These are phyloP conservation scores for Amaranthus cruentus DNA, from an alignment of 148 eudicot species.

Conservation along the genomic window DNA sequence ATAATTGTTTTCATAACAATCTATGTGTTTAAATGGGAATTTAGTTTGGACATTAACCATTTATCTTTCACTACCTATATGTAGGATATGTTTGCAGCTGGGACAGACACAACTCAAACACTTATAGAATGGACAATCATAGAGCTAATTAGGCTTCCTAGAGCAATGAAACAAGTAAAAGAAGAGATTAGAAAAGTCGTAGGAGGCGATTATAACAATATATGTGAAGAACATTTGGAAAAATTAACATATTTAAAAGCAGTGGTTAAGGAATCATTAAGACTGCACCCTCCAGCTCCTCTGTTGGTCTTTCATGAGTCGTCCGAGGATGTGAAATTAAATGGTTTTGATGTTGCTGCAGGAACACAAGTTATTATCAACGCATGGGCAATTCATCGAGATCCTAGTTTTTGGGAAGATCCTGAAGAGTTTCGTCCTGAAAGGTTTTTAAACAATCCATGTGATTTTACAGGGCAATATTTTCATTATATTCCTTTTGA, in stretches of 20 bases:
- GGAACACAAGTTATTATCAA: constrained; percentile 29
- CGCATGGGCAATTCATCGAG: constrained; percentile 31
- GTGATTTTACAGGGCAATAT: constrained; percentile 29
- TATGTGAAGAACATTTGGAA: constrained; percentile 15
- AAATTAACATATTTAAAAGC: constrained; percentile 22
- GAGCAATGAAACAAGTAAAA: constrained; percentile 18
- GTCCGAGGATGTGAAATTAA: not conserved
- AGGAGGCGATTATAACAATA: not conserved
- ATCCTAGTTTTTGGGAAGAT: constrained; percentile 25
- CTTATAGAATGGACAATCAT: constrained; percentile 30
- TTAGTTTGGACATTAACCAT: too few relatives aligned
- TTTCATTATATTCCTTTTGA: constrained; percentile 35
- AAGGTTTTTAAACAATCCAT: constrained; percentile 25
- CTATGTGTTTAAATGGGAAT: too few relatives aligned
- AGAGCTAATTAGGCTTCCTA: constrained; percentile 22
- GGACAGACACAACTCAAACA: constrained; percentile 21
- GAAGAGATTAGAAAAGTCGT: constrained; percentile 14
- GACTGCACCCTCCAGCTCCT: constrained; percentile 26
- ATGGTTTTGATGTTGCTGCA: constrained; percentile 29
- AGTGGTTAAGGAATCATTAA: constrained; percentile 26
- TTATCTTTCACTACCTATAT: not conserved
- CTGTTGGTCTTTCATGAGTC: constrained; percentile 21
- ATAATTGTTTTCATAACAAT: not conserved
- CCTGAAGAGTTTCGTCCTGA: constrained; percentile 33
- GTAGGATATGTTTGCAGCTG: constrained; percentile 25